These are phyloP conservation scores for Ophiostoma piceae DNA, from an alignment of 2,329 filamentous ascomycete species.

Conservation along the genomic window DNA sequence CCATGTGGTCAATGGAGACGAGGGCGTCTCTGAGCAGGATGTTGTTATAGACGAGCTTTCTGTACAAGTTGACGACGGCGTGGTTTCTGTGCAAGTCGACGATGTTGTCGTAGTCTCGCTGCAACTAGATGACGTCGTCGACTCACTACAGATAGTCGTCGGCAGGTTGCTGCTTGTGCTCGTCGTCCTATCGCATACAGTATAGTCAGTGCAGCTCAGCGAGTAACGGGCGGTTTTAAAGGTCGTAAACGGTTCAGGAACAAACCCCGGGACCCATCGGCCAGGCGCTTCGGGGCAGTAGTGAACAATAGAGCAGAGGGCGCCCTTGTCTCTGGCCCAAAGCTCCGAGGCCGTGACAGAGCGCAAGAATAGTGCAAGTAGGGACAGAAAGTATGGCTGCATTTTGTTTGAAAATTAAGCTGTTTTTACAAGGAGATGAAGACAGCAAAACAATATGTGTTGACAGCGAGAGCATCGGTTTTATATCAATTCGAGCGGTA, in stretches of 20 bases:
- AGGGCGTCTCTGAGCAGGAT: neutral
- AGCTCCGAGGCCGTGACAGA: neutral
- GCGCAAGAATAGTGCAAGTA: neutral
- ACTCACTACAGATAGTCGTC: neutral
- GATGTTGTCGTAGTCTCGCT: neutral
- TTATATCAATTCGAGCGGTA: neutral
- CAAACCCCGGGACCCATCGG: neutral
- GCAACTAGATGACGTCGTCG: neutral
- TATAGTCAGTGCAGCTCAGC: slow-evolving; percentile 2
- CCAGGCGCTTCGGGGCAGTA: neutral
- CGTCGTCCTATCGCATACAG: neutral
- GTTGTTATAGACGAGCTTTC: neutral
- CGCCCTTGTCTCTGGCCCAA: neutral
- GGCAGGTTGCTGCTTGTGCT: neutral
- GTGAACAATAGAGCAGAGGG: neutral
- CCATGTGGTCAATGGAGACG: neutral
- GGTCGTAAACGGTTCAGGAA: neutral
- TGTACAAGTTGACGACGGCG: too few relatives aligned
- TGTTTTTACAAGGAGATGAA: too few relatives aligned
- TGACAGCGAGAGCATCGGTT: neutral
- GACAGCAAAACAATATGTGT: neutral
- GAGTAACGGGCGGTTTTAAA: neutral
- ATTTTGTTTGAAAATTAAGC: neutral
- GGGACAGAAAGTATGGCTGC: neutral
- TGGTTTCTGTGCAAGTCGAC: too few relatives aligned